These are phyloP conservation scores for Skeletonema potamos DNA, from an alignment of 108 stramenopile species.

Conservation along the genomic window DNA sequence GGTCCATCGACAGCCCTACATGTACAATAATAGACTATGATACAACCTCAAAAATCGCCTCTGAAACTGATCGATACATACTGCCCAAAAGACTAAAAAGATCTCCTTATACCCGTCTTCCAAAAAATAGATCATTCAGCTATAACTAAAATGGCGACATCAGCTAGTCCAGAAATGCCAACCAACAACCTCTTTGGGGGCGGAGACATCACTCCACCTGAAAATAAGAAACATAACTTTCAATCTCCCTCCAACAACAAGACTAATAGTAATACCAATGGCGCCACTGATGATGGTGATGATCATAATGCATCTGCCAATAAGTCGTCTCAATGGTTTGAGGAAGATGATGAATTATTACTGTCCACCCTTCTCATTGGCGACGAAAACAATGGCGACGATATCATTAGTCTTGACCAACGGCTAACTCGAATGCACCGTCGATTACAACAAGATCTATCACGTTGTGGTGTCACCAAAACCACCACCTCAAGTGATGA, in stretches of 20 bases:
- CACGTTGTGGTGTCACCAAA: no score
- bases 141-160: no score
- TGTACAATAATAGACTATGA: no score
- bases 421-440: not conserved
- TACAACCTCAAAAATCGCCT: no score
- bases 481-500: not conserved
- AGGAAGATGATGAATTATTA: conserved; percentile 13
- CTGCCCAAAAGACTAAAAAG: no score
- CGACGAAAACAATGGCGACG: not conserved
- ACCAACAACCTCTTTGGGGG: not conserved
- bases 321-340: conserved; percentile 9
- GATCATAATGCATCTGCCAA: not conserved
- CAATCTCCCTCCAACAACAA: not conserved
- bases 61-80: no score
- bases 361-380: conserved; percentile 8
- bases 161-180: not conserved
- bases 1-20: no score
- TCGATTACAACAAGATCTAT: conserved; percentile 4
- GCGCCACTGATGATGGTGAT: no score
- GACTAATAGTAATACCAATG: no score
- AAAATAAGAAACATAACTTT: not conserved
- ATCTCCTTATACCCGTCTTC: no score
- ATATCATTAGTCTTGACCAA: not conserved
- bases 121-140: no score
- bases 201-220: not conserved